Percentiles rank a stretch among this genome's conserved stretches.
These are phyloP conservation scores for Epichloe bromicola DNA, from an alignment of 2,329 filamentous ascomycete species.

Conservation along the genomic window DNA sequence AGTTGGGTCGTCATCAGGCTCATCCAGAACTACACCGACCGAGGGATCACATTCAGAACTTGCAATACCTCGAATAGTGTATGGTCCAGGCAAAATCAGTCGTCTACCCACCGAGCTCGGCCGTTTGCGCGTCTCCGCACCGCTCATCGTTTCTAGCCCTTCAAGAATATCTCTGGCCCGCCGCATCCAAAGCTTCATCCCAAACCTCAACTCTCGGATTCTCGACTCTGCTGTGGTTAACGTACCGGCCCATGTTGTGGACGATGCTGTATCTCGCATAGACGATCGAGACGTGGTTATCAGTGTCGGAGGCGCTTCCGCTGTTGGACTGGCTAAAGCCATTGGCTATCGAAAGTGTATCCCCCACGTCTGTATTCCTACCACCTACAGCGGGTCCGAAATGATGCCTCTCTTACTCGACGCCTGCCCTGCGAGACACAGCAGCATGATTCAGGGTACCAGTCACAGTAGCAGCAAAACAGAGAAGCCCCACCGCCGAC, in stretches of 20 bases:
- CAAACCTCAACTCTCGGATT: constrained; percentile 19
- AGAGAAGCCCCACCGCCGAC: not conserved
- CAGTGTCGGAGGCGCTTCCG: constrained; percentile 50
- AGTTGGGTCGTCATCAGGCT: not conserved
- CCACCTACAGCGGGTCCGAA: constrained; percentile 47
- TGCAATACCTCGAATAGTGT: constrained; percentile 20
- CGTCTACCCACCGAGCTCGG: constrained; percentile 22
- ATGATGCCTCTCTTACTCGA: constrained; percentile 29
- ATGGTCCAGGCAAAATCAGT: constrained; percentile 20
- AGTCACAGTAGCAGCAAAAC: constrained; percentile 4
- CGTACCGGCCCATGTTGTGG: constrained; percentile 15
- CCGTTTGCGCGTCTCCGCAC: constrained; percentile 18
- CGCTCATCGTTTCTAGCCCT: constrained; percentile 25
- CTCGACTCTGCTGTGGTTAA: constrained; percentile 21
- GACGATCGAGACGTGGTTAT: constrained; percentile 40
- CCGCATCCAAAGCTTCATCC: constrained; percentile 20
- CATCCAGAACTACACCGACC: constrained; percentile 4
- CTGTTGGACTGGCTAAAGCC: constrained; percentile 44
- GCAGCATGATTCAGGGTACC: not conserved
- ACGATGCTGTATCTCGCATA: constrained; percentile 16
- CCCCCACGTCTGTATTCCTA: constrained; percentile 46
- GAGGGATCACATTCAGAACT: constrained; percentile 2
- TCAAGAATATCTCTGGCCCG: constrained; percentile 23
- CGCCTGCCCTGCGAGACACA: constrained; percentile 9
- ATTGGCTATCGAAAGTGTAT: constrained; percentile 38